Conservation (phyloP, 2,329 filamentous ascomycete species). For the Epichloe sylvatica region DNA sequence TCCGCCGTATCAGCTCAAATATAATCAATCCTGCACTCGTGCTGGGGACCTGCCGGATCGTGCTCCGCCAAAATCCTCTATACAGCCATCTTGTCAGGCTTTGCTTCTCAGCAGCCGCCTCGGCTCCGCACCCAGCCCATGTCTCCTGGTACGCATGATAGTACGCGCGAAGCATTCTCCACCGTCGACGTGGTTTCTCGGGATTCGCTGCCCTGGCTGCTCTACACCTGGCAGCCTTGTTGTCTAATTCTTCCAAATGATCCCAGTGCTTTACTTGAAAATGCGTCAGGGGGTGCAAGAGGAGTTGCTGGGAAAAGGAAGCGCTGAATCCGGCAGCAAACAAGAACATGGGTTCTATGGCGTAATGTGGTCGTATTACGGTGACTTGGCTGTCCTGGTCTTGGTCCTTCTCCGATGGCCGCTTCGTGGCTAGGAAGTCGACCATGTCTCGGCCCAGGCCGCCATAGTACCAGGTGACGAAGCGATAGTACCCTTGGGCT, state of each 20-base stretch:
- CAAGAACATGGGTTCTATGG: constrained; percentile 59
- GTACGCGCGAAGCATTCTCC: constrained; percentile 49
- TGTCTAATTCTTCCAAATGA: constrained; percentile 57
- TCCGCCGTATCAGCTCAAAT: constrained; percentile 61
- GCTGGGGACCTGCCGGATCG: constrained; percentile 60
- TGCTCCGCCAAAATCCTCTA: constrained; percentile 57
- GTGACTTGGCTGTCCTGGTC: constrained; percentile 16
- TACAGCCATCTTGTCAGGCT: constrained; percentile 52
- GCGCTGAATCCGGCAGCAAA: constrained; percentile 55
- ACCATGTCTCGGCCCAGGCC: constrained; percentile 38
- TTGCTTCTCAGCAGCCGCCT: constrained; percentile 42
- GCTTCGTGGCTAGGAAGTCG: constrained; percentile 33
- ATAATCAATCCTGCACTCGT: constrained; percentile 66
- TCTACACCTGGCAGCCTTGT: constrained; percentile 35
- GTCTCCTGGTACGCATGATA: constrained; percentile 59
- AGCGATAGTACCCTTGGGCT: constrained; percentile 55
- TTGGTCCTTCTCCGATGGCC: constrained; percentile 18
- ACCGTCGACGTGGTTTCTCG: constrained; percentile 22
- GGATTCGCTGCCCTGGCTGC: constrained; percentile 18
- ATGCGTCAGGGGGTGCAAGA: constrained; percentile 58
- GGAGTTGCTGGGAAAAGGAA: constrained; percentile 51
- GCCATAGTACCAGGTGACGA: constrained; percentile 57
- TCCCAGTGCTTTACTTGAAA: constrained; percentile 63
- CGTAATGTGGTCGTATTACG: constrained; percentile 59
- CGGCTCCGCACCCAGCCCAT: constrained; percentile 41